Conservation (phyloP, 192 early-diverging fungal genomes). For the Phycomyces blakesleeanus region DNA sequence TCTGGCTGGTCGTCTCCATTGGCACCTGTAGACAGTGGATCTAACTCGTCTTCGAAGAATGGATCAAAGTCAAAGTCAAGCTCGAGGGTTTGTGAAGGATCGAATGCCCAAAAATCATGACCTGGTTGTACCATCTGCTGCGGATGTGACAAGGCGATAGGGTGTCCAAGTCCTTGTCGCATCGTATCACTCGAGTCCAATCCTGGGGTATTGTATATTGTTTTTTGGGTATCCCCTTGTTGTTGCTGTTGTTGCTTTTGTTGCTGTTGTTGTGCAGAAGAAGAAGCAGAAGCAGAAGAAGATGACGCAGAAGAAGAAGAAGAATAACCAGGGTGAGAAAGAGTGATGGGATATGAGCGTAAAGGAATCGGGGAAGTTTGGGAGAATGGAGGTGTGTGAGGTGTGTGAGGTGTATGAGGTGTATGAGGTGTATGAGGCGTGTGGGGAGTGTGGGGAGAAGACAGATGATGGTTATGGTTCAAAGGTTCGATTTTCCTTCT, state of each 20-base stretch:
- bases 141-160: not conserved
- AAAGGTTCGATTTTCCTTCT: too few species aligned
- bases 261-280: too few species aligned
- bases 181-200: too few species aligned
- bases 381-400: not conserved
- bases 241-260: too few species aligned
- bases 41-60: slow-evolving; percentile 32
- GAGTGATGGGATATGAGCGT: not conserved
- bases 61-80: slow-evolving; percentile 25
- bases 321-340: too few species aligned
- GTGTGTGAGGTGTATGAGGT: not conserved
- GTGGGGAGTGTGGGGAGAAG: not conserved
- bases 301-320: too few species aligned
- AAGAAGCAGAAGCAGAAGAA: too few species aligned
- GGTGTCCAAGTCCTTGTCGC: too few species aligned
- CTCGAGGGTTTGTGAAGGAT: slow-evolving; percentile 1
- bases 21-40: slow-evolving; percentile 8
- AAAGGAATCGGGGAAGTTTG: not conserved
- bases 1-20: slow-evolving; percentile 10
- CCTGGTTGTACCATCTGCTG: not conserved
- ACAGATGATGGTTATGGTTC: too few species aligned
- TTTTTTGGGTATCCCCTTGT: too few species aligned
- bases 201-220: too few species aligned
- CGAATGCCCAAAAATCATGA: not conserved
- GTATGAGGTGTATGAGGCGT: not conserved